Evolutionary conservation across 129 eudicot genomes (phyloP), one percentile per base, ranked within the genome.

Genomic region (Tagetes erecta): DNA sequence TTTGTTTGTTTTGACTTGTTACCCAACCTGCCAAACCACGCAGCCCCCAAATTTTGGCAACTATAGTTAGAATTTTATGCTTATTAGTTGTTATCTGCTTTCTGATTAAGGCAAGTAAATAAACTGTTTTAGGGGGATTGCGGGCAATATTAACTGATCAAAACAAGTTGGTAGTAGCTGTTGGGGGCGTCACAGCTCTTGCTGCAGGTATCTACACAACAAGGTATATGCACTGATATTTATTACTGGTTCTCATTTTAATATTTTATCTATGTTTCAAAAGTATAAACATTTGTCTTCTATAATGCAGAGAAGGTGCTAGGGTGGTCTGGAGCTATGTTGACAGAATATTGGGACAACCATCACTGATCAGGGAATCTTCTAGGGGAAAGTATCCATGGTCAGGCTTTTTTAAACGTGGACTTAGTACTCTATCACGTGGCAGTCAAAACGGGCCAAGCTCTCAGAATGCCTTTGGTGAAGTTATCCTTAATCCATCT

Each of bases 191-290:
- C 46, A 95, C 99, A 45, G 99, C 97, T 64, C 97, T 95, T 80
- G 99, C 97, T 56, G 95, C 97, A 7, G 99, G 99, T 35, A 84
- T 95, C 46, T 95, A 95, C 87, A 95, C 97, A 65, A 91, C 99
- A 82, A 88, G 99, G 99, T 95, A 87, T 76, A 20, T 27, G 49
- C 53, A 36, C 12, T 71, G 20, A 35, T 50, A 13, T 84, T n/a
- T 3, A 33, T 10, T 34, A 10, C 5, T 58, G 13, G 20, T 34
- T 4, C 31, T 34, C 1, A 2, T 20, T 52, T 20, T 6, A 8
- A 3, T 35, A 35, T 34, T 11, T 60, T 34, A 34, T 60, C 1
- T 12, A 60, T 10, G 67, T 35, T 31, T 58, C 65, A 35, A 10
- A 33, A 3, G 31, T 31, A 0, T 35, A 35, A 60, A 10, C 9